Percentiles rank a stretch among this genome's conserved stretches.
These are phyloP conservation scores for Cymodocea nodosa DNA, from an alignment of 116 monocot species.

Conservation along the genomic window DNA sequence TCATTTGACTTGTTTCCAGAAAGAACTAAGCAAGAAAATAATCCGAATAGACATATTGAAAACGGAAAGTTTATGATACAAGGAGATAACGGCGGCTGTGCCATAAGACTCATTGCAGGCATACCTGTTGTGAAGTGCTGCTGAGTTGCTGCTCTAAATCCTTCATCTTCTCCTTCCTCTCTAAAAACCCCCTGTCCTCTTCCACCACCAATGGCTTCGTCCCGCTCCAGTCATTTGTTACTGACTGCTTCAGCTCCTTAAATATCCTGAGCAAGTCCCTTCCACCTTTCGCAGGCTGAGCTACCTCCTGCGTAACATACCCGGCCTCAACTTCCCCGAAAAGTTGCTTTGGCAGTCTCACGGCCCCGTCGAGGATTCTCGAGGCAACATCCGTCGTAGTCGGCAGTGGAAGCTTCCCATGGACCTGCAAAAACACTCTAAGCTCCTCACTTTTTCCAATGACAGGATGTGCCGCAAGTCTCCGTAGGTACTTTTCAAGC, in stretches of 20 bases:
- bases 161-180: slow-evolving; percentile 61
- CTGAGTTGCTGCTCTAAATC: slow-evolving; percentile 76
- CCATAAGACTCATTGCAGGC: too few species aligned
- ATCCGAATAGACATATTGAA: background rate
- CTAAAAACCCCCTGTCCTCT: slow-evolving; percentile 87
- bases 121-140: slow-evolving; percentile 76
- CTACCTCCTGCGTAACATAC: slow-evolving; percentile 42
- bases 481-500: slow-evolving; percentile 70
- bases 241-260: slow-evolving; percentile 90
- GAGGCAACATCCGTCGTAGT: slow-evolving; percentile 68
- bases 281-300: slow-evolving; percentile 78
- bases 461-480: slow-evolving; percentile 64
- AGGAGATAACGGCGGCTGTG: too few species aligned
- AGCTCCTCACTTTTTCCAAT: slow-evolving; percentile 68
- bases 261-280: slow-evolving; percentile 88
- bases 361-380: slow-evolving; percentile 87
- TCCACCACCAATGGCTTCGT: slow-evolving; percentile 44
- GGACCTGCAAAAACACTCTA: slow-evolving; percentile 43
- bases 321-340: slow-evolving; percentile 31
- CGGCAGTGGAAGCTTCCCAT: slow-evolving; percentile 69
- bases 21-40: background rate
- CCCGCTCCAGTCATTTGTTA: slow-evolving; percentile 72
- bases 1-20: too few species aligned
- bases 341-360: slow-evolving; percentile 60
- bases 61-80: too few species aligned